Conservation (phyloP, 768 basidiomycete genomes). For the Kwoniella heveanensis region DNA sequence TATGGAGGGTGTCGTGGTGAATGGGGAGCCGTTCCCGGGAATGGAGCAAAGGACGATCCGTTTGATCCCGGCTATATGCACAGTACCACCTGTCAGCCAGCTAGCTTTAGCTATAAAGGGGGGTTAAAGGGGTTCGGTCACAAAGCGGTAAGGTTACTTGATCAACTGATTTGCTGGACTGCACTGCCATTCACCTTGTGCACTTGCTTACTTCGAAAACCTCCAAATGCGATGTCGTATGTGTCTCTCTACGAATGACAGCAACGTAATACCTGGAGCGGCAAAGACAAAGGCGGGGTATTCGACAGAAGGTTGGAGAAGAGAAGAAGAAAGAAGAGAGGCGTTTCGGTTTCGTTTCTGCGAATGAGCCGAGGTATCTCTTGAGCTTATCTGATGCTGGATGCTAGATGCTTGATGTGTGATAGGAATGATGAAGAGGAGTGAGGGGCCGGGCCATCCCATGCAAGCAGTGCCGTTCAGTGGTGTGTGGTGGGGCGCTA, state of each 20-base stretch:
- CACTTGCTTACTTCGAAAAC: neutral
- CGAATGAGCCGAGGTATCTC: too few species aligned
- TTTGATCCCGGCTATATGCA: constrained; percentile 3
- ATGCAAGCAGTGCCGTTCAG: too few species aligned
- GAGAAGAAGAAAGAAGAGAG: too few species aligned
- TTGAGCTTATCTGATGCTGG: too few species aligned
- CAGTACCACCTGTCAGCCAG: too few species aligned
- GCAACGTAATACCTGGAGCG: neutral
- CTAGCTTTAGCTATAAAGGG: neutral
- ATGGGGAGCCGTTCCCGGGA: neutral
- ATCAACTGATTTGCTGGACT: too few species aligned
- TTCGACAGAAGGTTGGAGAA: neutral
- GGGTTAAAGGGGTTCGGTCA: neutral
- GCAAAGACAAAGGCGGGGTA: neutral
- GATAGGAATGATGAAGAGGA: neutral
- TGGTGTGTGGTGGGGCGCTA: neutral
- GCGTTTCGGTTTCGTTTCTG: too few species aligned
- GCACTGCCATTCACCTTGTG: too few species aligned
- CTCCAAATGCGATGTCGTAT: neutral
- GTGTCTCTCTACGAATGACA: too few species aligned
- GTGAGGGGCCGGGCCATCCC: neutral
- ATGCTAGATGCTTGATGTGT: neutral
- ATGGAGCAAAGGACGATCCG: neutral
- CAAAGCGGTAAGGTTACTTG: neutral
- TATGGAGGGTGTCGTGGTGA: too few species aligned